A percentile compares a stretch with the other conserved stretches of the same genome.
These are phyloP conservation scores for Piromyces finnis DNA, from an alignment of 192 early-diverging fungal species.

Conservation along the genomic window DNA sequence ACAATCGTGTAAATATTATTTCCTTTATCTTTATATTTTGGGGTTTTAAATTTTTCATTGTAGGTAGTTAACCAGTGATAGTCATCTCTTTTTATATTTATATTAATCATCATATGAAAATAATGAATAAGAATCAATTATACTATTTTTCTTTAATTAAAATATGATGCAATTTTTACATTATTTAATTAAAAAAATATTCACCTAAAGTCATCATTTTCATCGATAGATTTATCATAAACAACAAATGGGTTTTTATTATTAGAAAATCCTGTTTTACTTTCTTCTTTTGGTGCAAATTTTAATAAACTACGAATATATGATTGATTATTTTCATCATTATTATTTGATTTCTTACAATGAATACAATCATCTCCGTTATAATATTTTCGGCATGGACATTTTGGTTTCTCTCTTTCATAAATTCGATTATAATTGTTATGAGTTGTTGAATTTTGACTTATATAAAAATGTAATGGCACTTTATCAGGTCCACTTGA, in stretches of 20 bases:
- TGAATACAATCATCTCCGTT: not conserved
- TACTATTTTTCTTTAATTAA: too few relatives aligned
- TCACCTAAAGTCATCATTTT: not conserved
- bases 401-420: not conserved
- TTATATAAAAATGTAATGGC: not conserved
- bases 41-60: not conserved
- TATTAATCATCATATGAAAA: too few relatives aligned
- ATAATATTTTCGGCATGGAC: not conserved
- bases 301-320: not conserved
- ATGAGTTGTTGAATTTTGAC: not conserved
- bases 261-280: not conserved
- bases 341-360: not conserved
- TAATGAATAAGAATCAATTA: too few relatives aligned
- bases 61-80: not conserved
- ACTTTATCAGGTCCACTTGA: not conserved
- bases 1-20: not conserved
- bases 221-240: not conserved
- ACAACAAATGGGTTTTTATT: not conserved
- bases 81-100: not conserved
- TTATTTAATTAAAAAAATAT: too few relatives aligned
- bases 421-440: not conserved
- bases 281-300: not conserved
- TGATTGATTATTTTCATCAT: not conserved
- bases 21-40: not conserved
- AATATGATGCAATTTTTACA: too few relatives aligned